Base-by-base conservation (phyloP, 108 stramenopile species). In the Fragilaria crotonensis region DNA sequence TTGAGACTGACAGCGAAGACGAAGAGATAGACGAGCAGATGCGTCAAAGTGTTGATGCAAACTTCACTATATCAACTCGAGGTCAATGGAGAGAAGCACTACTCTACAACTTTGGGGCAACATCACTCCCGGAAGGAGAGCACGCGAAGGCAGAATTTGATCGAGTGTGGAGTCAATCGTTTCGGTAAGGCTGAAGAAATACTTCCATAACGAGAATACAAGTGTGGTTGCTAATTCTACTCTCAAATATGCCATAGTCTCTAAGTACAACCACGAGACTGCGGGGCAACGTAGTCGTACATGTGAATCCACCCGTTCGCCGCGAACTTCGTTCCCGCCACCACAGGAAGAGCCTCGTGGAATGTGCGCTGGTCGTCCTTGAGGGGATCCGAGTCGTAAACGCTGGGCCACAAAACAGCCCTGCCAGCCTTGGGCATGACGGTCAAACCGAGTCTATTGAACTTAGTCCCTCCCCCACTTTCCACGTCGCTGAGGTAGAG, bases 241-340 rank as follows among this genome's bases (percentile, higher is more conserved):
- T n/a, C n/a, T n/a, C n/a, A n/a, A n/a, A n/a, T n/a, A n/a, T n/a
- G n/a, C n/a, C n/a, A n/a, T n/a, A n/a, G n/a, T n/a, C n/a, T n/a
- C n/a, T 63, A 68, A 52, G 25, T 63, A 44, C 78, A 79, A 14
- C 78, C 78, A 31, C n/a, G 33, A 4, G 30, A 25, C 33, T 75
- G 72, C 3, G 76, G 57, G 17, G 50, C 59, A n/a, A 69, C 21
- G 58, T 73, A 91, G 59, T 91, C 78, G 28, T 78, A 71, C 59
- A 81, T 57, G 49, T 95, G 94, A 33, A 87, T 74, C 84, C 85
- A 93, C 11, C 79, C 78, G 68, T 91, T 91, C 1, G 82, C 82
- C 7, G 74, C 90, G 52, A 71, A 86, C 32, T 94, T 94, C 21
- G 62, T 60, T 0, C 88, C 92, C 45, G 63, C 48, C 1, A 52